phyloP scores from a whole-genome alignment of 2,329 filamentous ascomycete genomes.

The Epicoccum sorghinum region DNA sequence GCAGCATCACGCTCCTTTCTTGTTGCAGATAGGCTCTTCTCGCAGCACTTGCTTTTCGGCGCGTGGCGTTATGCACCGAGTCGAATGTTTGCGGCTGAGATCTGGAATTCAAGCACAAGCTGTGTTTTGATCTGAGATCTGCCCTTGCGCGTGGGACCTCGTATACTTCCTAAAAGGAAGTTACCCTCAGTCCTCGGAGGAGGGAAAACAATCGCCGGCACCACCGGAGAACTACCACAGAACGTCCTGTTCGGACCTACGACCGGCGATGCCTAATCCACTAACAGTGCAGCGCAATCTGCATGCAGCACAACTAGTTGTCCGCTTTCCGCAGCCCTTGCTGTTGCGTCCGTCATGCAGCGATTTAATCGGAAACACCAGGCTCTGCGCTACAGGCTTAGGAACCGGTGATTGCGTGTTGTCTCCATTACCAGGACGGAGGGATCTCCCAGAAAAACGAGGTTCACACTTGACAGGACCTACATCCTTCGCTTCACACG shows the following conservation, averaged over 20 bases:
- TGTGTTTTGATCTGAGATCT: neutral
- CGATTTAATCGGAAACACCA: no score
- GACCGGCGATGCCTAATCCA: neutral
- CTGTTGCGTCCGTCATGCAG: no score
- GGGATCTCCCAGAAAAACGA: neutral
- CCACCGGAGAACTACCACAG: neutral
- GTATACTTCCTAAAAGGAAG: neutral
- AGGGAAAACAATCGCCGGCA: neutral
- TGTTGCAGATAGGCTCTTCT: neutral
- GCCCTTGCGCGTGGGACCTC: neutral
- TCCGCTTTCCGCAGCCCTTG: neutral
- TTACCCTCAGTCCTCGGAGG: neutral
- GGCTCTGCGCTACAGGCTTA: neutral
- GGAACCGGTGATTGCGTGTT: no score
- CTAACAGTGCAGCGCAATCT: no score
- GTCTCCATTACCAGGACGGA: neutral
- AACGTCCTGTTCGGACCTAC: neutral
- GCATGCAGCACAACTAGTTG: neutral
- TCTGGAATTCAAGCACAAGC: neutral
- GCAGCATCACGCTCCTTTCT: neutral
- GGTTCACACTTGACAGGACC: neutral
- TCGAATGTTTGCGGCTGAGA: neutral
- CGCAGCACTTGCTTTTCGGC: neutral
- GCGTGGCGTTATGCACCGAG: neutral
- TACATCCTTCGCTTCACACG: slow-evolving; percentile 46